Conservation (phyloP, 2,329 filamentous ascomycete genomes). For the Fusarium brevicatenulatum region DNA sequence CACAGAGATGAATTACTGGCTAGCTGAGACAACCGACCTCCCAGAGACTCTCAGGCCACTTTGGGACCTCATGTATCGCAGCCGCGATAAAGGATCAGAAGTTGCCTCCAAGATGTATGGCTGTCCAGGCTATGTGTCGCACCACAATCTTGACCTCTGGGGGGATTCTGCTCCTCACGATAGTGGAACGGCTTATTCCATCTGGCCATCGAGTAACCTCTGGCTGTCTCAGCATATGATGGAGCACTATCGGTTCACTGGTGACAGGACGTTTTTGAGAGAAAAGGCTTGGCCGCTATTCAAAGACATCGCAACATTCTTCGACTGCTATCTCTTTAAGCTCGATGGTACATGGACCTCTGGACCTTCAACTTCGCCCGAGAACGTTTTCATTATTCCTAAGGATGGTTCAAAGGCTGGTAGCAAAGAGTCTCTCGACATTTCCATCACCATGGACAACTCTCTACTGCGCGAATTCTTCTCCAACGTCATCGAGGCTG, state of each 20-base stretch:
- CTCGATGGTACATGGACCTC: not conserved
- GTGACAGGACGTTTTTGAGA: not conserved
- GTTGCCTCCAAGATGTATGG: not conserved
- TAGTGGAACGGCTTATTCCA: not conserved
- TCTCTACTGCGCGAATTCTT: not conserved
- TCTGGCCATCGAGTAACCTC: not conserved
- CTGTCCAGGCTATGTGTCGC: not conserved
- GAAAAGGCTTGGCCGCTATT: not conserved
- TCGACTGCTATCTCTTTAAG: not conserved
- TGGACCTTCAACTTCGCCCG: accelerated
- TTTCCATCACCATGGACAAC: not conserved
- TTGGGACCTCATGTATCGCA: not conserved
- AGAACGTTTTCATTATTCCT: not conserved
- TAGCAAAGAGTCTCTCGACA: not conserved
- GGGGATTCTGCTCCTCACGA: not conserved
- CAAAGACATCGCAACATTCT: not conserved
- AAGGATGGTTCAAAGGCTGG: not conserved
- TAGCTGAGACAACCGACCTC: not conserved
- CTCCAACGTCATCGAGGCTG: not conserved
- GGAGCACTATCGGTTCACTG: not conserved
- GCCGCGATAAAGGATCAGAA: not conserved
- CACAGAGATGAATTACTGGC: not conserved
- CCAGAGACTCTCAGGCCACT: not conserved
- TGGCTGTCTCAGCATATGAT: not conserved
- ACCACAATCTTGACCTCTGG: not conserved